Evolutionary conservation across 2,329 filamentous ascomycete genomes (phyloP).

Genomic region (Sporothrix schenckii): DNA sequence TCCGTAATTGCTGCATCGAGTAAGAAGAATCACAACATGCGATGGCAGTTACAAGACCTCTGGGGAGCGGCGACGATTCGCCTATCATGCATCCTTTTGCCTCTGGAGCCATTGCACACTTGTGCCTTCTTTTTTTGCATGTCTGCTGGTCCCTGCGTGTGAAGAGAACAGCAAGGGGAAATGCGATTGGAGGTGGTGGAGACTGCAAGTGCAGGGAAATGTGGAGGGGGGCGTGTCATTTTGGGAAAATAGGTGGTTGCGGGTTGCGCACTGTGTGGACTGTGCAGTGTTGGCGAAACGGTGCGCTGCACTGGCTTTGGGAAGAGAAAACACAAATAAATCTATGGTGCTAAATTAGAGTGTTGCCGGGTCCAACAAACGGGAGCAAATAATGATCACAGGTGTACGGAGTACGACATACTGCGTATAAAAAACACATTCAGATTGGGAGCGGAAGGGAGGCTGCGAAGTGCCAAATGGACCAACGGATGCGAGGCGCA

Average conservation of each 20-base stretch:
- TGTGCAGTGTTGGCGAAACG: conserved; percentile 8
- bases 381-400: conserved; percentile 40
- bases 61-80: conserved; percentile 4
- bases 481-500: conserved; percentile 45
- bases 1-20: background rate
- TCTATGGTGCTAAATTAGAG: background rate
- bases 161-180: conserved; percentile 1
- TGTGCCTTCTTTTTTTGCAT: background rate
- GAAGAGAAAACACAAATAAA: background rate
- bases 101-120: background rate
- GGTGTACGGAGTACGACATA: too few relatives aligned
- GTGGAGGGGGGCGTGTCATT: background rate
- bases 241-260: background rate
- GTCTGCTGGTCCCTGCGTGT: background rate
- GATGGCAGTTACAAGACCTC: background rate
- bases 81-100: background rate
- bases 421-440: background rate
- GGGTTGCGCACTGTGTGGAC: conserved; percentile 28
- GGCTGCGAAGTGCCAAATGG: conserved; percentile 43
- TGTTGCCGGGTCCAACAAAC: background rate
- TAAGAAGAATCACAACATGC: background rate
- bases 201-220: conserved; percentile 15
- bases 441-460: conserved; percentile 34
- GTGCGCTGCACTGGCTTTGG: background rate
- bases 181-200: conserved; percentile 2